phyloP scores from a whole-genome alignment of 2,329 filamentous ascomycete genomes.

The Colletotrichum liaoningense region DNA sequence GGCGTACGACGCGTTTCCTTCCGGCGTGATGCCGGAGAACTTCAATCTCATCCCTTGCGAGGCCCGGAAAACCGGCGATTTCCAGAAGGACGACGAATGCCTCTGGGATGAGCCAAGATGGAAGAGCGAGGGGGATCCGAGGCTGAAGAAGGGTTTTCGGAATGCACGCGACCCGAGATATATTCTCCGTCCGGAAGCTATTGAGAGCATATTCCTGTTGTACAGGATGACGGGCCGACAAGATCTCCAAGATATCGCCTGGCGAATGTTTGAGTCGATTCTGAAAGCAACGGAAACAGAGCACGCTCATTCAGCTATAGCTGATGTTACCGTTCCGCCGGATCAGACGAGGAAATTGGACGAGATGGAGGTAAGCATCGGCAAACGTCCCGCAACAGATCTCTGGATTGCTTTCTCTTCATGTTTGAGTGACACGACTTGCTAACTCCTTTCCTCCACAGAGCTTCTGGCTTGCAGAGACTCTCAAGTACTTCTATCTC shows the following conservation, averaged over 20 bases:
- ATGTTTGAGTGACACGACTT: background rate
- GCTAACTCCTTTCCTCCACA: constrained; percentile 42
- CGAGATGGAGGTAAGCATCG: constrained; percentile 46
- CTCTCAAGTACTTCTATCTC: constrained; percentile 80
- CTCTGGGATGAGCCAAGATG: constrained; percentile 51
- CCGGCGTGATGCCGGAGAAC: constrained; percentile 65
- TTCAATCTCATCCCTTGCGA: constrained; percentile 55
- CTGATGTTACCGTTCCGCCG: constrained; percentile 60
- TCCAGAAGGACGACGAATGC: constrained; percentile 53
- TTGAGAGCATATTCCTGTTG: constrained; percentile 65
- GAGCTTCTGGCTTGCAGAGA: constrained; percentile 80
- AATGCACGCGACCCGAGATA: constrained; percentile 63
- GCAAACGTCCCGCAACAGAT: constrained; percentile 1
- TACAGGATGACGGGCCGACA: constrained; percentile 62
- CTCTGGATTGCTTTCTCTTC: constrained; percentile 35
- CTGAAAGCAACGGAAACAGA: constrained; percentile 57
- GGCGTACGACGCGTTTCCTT: constrained; percentile 58
- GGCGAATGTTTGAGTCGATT: constrained; percentile 64
- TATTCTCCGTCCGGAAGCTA: constrained; percentile 62
- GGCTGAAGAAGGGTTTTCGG: constrained; percentile 68
- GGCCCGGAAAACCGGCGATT: background rate
- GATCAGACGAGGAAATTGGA: constrained; percentile 57
- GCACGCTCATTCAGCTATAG: constrained; percentile 60
- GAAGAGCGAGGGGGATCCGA: constrained; percentile 38
- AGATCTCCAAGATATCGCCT: constrained; percentile 62